Evolutionary conservation across 2,329 filamentous ascomycete genomes (phyloP).

Genomic region (Basipetospora chlamydospora): DNA sequence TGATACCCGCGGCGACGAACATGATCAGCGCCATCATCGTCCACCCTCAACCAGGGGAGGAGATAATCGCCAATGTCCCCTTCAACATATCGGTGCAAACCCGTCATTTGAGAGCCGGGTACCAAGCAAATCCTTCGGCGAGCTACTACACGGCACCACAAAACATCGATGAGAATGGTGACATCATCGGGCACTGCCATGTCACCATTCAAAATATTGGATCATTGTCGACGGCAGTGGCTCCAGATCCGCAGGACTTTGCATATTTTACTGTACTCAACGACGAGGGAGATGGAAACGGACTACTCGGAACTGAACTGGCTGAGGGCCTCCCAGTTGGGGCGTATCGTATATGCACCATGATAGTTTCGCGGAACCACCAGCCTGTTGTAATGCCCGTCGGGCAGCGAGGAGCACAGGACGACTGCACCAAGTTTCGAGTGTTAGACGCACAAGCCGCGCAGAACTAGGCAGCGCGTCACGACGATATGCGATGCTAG

Average conservation of each 20-base stretch:
- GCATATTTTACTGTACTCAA: conserved; percentile 46
- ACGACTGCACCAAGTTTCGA: conserved; percentile 37
- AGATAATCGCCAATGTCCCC: conserved; percentile 20
- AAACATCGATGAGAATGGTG: conserved; percentile 24
- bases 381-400: conserved; percentile 44
- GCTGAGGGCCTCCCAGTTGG: conserved; percentile 30
- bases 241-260: conserved; percentile 23
- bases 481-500: no score
- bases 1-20: conserved; percentile 31
- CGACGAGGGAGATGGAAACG: conserved; percentile 30
- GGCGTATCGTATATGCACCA: conserved; percentile 35
- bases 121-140: conserved; percentile 36
- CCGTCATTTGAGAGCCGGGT: conserved; percentile 31
- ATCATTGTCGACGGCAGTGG: conserved; percentile 21
- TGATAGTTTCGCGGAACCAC: conserved; percentile 35
- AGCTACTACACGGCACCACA: conserved; percentile 43
- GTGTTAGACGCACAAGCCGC: no score
- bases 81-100: conserved; percentile 35
- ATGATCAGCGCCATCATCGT: conserved; percentile 42
- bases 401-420: conserved; percentile 36
- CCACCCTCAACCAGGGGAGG: conserved; percentile 25
- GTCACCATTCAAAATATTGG: conserved; percentile 35
- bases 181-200: conserved; percentile 30
- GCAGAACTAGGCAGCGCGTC: no score
- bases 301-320: conserved; percentile 26